Base-by-base conservation (phyloP, 2,329 filamentous ascomycete genomes). In the Fusarium sp. region DNA sequence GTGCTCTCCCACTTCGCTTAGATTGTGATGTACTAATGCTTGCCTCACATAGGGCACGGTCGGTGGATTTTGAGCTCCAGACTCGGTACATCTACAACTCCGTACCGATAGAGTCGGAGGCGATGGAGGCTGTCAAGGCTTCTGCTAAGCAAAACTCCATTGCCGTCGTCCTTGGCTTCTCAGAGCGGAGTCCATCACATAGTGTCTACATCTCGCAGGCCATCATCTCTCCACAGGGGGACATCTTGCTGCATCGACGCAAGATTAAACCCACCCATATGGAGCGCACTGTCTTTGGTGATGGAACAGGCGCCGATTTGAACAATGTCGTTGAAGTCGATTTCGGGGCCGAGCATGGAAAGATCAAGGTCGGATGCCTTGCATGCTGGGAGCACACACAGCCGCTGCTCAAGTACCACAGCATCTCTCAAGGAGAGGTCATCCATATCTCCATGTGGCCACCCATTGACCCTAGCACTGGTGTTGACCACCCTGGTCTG, bases 201-300 rank as follows among this genome's bases (percentile, higher is more conserved):
- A 70, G 58, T 51, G 24, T 82, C 7, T 83, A 82, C 71, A 80
- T 83, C 29, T 71, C 79, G 0, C 81, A 83, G 58, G 75, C 74
- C 4, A 74, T 83, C 7, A 79, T 84, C 53, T 75, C 71, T 1
- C 68, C 73, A 0, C 68, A 77, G 22, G 81, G 81, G 1, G 73
- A 79, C 25, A 39, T 83, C 9, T 50, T 74, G 8, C 64, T 75
- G 6, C 72, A 77, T 40, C 77, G 80, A 6, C 75, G 80, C 19
- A 85, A 85, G 71, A 74, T 84, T 62, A 85, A 85, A 68, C 78
- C 81, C 0, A 85, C 81, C 0, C 81, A 84, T 49, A 79, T 85
- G 74, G 82, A 85, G 67, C 76, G 80, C 1, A 80, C 79, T 3
- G 60, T 84, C 13, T 85, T 79, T 28, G 82, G 81, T 1, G 82